Evolutionary conservation across 2,329 filamentous ascomycete genomes (phyloP).

Genomic region (Cladosporium sp.): DNA sequence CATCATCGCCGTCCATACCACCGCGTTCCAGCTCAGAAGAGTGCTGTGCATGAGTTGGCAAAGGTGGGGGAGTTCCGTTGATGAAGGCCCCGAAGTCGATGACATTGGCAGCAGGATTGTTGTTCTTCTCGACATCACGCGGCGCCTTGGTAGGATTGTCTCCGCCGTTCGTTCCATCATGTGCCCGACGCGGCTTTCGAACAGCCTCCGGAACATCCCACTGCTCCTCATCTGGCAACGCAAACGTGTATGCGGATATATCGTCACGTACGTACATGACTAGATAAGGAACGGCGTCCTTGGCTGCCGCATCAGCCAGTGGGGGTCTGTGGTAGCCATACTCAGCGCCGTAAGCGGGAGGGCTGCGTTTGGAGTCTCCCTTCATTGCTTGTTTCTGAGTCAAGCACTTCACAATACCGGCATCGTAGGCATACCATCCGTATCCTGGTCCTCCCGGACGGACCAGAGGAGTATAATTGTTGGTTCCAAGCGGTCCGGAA

Average conservation of each 20-base stretch:
- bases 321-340: constrained; percentile 7
- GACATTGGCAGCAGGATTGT: neutral
- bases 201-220: constrained; percentile 9
- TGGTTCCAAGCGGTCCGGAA: constrained; percentile 54
- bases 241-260: constrained; percentile 34
- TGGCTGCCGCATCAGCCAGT: neutral
- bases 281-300: constrained; percentile 46
- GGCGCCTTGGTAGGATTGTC: neutral
- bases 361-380: neutral
- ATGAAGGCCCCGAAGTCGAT: neutral
- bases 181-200: constrained; percentile 5
- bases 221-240: constrained; percentile 26
- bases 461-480: constrained; percentile 57
- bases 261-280: constrained; percentile 54
- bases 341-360: neutral
- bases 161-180: neutral
- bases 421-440: constrained; percentile 57
- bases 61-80: neutral
- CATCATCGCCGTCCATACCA: constrained; percentile 37
- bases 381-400: constrained; percentile 50
- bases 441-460: constrained; percentile 53
- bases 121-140: neutral
- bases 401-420: constrained; percentile 50
- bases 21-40: constrained; percentile 12
- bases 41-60: neutral